These are phyloP conservation scores for Trichosporon sp. DNA, from an alignment of 1,284 basidiomycete species.

Conservation along the genomic window DNA sequence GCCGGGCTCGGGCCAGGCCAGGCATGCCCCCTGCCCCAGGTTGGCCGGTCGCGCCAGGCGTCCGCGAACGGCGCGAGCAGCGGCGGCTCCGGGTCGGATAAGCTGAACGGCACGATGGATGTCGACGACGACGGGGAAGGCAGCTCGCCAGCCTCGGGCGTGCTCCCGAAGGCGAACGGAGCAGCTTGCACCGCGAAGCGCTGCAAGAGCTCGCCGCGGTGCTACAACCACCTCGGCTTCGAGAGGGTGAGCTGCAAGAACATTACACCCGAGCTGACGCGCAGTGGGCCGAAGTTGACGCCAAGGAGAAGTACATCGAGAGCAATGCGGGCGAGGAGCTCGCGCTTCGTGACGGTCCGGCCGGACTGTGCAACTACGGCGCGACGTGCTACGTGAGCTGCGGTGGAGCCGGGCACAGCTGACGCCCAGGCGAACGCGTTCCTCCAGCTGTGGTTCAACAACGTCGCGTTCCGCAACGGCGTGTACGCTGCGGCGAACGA, in stretches of 20 bases:
- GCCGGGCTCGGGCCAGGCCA: background rate
- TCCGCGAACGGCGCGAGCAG: background rate
- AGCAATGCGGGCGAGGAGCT: constrained; percentile 56
- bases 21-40: background rate
- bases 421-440: constrained; percentile 66
- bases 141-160: background rate
- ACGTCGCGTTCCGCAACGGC: constrained; percentile 61
- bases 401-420: background rate
- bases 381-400: constrained; percentile 74
- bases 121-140: background rate
- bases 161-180: background rate
- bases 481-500: constrained; percentile 49
- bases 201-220: constrained; percentile 72
- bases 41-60: background rate
- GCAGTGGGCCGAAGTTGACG: constrained; percentile 57
- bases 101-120: background rate
- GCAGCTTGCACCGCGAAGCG: constrained; percentile 57
- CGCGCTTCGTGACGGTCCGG: constrained; percentile 60
- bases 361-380: constrained; percentile 86
- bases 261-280: constrained; percentile 48
- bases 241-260: constrained; percentile 55
- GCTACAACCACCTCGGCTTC: constrained; percentile 78
- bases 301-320: constrained; percentile 56
- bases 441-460: constrained; percentile 71
- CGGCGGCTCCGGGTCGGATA: background rate